Evolutionary conservation across 169 alveolate species (phyloP), one percentile per base, ranked within the genome.

Genomic region (Plasmodium reichenowi): DNA sequence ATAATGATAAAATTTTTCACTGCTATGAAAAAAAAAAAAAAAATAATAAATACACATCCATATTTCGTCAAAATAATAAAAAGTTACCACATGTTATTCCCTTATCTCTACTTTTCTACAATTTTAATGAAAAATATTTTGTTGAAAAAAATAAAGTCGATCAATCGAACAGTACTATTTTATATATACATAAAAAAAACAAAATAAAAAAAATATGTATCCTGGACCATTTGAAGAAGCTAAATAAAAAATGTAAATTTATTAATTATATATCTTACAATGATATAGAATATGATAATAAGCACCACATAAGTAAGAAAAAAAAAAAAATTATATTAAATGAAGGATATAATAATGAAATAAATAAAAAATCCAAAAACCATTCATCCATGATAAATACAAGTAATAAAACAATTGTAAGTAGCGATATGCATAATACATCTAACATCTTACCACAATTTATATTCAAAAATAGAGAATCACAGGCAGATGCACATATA

Each of bases 1-100:
- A 12, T 15, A 54, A 54, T 54, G 2, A 15, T 10, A 56, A 56
- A 15, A 22, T 12, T 17, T 17, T 56, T 56, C 26, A 17, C 7
- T 48, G 8, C 54, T 15, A n/a, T 13, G 10, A 17, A 22, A 71
- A 71, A 13, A 71, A 38, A 43, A 45, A 52, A 52, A 52, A 26
- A 15, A 17, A 12, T 15, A 5, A 72, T 48, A 72, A 10, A 38
- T 10, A 38, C 9, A 38, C 47, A 38, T 38, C 47, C 47, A 38
- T 38, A 38, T 38, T 38, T 38, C 47, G 26, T 38, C 47, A 50
- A 72, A 38, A 29, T 8, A 59, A 78, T 29, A 78, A 59, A 22
- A 78, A 78, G 17, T 43, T 78, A 0, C 89, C 89, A 4, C 78
- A 78, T 17, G 76, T 67, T 7, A 47, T 78, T 20, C 89, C 89